These are phyloP conservation scores for Begonia loranthoides DNA, from an alignment of 306 rosid species.

Conservation along the genomic window DNA sequence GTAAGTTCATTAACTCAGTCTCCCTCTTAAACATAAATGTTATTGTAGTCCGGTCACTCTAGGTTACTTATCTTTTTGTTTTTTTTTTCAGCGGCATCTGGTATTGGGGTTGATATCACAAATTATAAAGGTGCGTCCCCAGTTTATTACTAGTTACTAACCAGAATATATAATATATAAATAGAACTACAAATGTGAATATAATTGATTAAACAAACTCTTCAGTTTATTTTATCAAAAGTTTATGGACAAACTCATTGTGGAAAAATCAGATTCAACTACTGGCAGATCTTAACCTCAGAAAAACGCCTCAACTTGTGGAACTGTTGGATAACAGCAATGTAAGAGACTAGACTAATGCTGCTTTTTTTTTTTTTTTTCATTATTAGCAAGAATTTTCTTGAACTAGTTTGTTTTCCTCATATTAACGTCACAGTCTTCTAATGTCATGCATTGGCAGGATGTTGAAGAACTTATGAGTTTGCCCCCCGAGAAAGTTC, in stretches of 20 bases:
- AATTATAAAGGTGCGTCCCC: slow-evolving; percentile 58
- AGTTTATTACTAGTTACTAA: no score
- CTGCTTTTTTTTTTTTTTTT: no score
- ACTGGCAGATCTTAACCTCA: slow-evolving; percentile 87
- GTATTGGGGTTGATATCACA: slow-evolving; percentile 94
- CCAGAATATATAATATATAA: not conserved
- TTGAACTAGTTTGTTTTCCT: no score
- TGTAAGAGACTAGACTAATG: slow-evolving; percentile 18
- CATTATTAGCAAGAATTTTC: no score
- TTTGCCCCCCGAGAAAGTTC: slow-evolving; percentile 90
- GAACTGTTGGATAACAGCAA: slow-evolving; percentile 84
- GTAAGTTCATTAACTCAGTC: slow-evolving; percentile 25
- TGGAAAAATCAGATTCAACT: slow-evolving; percentile 57
- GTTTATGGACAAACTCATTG: slow-evolving; percentile 6
- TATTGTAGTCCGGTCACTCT: not conserved
- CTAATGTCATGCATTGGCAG: slow-evolving; percentile 19
- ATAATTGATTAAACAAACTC: not conserved
- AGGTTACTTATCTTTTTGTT: slow-evolving; percentile 2
- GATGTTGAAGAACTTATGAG: slow-evolving; percentile 95
- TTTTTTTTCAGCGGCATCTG: slow-evolving; percentile 81
- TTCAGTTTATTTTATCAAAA: slow-evolving; percentile 9
- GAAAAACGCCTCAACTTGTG: slow-evolving; percentile 91
- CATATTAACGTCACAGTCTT: no score
- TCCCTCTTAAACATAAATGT: not conserved
- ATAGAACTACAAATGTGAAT: not conserved